Base-by-base conservation (phyloP, 176 grass and related monocot genomes). In the Cocos nucifera region DNA sequence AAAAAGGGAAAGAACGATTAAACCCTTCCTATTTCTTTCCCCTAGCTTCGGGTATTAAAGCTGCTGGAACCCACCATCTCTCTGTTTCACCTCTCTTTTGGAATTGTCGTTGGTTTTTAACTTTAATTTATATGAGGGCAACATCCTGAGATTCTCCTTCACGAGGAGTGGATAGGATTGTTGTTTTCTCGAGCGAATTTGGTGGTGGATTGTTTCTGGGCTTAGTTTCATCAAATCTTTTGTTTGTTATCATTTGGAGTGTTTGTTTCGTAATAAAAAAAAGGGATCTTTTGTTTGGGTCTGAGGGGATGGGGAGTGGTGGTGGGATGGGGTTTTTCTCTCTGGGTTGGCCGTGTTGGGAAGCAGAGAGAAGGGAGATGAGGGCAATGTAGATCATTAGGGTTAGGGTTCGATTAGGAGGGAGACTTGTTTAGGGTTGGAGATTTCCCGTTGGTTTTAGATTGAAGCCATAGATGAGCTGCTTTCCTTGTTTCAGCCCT, bases 241-340 rank as follows among this genome's bases (percentile, higher is more conserved):
- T 62, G 57, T 55, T 69, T 56, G 56, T 24, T 66, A 61, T 19
- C 18, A 10, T 69, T 61, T 54, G 56, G 32, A 77, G 74, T 25
- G 64, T 23, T 19, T 25, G 20, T 70, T 69, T 16, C 23, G 5
- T 32, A 17, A 35, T 24, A 44, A 12, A 44, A 44, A 44, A 44
- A 44, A 14, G 35, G 15, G 26, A 49, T 71, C 1, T 50, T 58
- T 66, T 54, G 28, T 75, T 75, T 65, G 17, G 29, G 51, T 32
- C 3, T n/a, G 22, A 66, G 51, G 29, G 50, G 12, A 57, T 75
- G 5, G 63, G 15, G 63, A 67, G 49, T 59, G 15, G 39, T 27
- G 56, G 9, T 32, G 16, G 28, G 50, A 57, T n/a, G 51, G 19
- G 28, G 49, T 18, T 35, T 79, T 53, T 9, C 2, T 44, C 35